Percentiles rank a stretch among this genome's conserved stretches.
Evolutionary conservation across 2,329 filamentous ascomycete species (phyloP).

Genomic region (Aspergillus sp.): DNA sequence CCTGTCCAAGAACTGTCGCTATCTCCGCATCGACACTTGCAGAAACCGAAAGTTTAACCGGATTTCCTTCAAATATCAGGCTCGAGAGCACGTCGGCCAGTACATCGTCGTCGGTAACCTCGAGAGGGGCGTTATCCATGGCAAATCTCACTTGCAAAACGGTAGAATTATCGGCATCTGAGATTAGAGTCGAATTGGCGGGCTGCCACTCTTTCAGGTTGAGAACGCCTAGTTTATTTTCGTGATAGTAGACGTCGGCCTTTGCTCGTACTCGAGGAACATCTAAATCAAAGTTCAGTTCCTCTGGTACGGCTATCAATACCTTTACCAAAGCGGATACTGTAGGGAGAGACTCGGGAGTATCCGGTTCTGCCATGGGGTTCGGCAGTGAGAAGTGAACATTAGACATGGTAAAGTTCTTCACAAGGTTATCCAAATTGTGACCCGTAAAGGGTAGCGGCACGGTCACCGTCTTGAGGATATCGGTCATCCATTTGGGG

Average conservation of each 20-base stretch:
- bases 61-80: conserved; percentile 70
- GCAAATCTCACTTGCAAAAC: conserved; percentile 71
- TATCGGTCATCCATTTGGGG: conserved; percentile 77
- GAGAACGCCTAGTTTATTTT: conserved; percentile 75
- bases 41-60: conserved; percentile 70
- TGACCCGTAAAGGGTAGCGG: conserved; percentile 82
- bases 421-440: conserved; percentile 77
- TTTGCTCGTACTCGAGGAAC: conserved; percentile 74
- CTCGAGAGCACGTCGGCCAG: conserved; percentile 79
- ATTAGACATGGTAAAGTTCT: conserved; percentile 81
- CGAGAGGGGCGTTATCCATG: conserved; percentile 75
- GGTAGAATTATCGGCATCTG: conserved; percentile 58
- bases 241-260: conserved; percentile 77
- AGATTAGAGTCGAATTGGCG: conserved; percentile 74
- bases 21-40: conserved; percentile 82
- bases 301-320: conserved; percentile 73
- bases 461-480: conserved; percentile 78
- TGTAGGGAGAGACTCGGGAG: conserved; percentile 70
- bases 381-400: conserved; percentile 85
- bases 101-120: conserved; percentile 76
- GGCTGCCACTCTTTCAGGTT: conserved; percentile 79
- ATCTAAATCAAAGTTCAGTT: conserved; percentile 82
- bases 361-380: conserved; percentile 71
- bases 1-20: conserved; percentile 74
- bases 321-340: conserved; percentile 83